Evolutionary conservation across 176 grass and related monocot genomes (phyloP), one percentile per base, ranked within the genome.

Genomic region (Pontederia paniculata): DNA sequence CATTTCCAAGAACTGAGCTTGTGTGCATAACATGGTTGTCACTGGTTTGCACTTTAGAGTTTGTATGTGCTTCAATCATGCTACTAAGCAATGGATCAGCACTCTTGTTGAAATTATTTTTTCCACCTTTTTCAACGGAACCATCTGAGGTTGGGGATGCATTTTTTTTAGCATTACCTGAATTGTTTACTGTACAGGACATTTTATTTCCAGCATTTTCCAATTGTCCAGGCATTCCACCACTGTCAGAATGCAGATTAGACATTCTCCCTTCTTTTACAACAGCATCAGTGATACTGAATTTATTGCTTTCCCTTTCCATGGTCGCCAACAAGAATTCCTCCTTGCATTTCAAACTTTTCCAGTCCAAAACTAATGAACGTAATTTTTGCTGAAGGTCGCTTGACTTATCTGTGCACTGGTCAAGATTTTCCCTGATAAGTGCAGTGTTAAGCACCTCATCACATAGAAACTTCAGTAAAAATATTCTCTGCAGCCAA

Each of bases 381-480:
- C 76, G 77, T 23, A 88, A 81, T 71, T 87, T 97, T 69, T 97
- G 82, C 69, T 90, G 91, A 15, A 97, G 63, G 56, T 97, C 91
- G 76, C 66, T 69, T 28, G 70, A 88, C 57, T 84, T 97, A 22
- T 97, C 91, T 31, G 78, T 69, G 69, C 82, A 90, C 59, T 90
- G 86, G 69, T 97, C 91, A 31, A 97, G 62, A 65, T 97, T 79
- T 62, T 97, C 91, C 70, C 72, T 86, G 46, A 97, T 71, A 63
- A 97, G 77, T 74, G 77, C 74, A 66, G 91, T 89, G 71, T 87
- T 90, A 56, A 90, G 70, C 74, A 90, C 75, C 77, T 97, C 91
- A 7, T 97, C 86, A n/a, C 91, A 97, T 21, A 97, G 68, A 73
- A 90, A 90, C 55, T 97, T 97, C 65, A 97, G 71, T 52, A 90